Evolutionary conservation across 2,329 filamentous ascomycete genomes (phyloP).

Genomic region (Fusarium decemcellulare): DNA sequence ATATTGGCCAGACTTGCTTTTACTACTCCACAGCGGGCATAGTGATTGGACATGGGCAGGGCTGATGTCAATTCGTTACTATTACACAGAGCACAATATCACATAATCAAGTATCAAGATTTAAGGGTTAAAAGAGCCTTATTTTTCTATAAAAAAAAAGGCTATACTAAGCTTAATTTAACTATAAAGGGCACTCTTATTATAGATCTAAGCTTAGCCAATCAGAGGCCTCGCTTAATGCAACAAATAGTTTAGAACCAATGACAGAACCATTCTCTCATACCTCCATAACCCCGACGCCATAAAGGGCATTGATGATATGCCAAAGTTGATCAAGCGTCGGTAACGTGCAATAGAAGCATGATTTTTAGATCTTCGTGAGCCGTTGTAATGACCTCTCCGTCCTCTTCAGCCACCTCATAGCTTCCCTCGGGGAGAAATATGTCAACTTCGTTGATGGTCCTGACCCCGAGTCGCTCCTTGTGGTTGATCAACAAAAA

Average conservation of each 20-base stretch:
- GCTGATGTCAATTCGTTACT: too few relatives aligned
- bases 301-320: background rate
- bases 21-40: too few relatives aligned
- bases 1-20: too few relatives aligned
- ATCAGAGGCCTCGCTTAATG: too few relatives aligned
- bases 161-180: too few relatives aligned
- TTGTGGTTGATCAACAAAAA: conserved; percentile 26
- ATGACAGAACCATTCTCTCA: background rate
- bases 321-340: background rate
- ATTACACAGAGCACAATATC: too few relatives aligned
- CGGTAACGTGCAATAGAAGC: conserved; percentile 18
- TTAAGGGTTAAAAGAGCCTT: too few relatives aligned
- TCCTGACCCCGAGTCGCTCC: conserved; percentile 6
- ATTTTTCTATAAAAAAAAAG: too few relatives aligned
- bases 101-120: too few relatives aligned
- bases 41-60: too few relatives aligned
- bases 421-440: conserved; percentile 11
- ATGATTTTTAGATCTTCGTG: conserved; percentile 5
- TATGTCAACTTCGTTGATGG: conserved; percentile 22
- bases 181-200: too few relatives aligned
- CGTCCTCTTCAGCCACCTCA: background rate
- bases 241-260: background rate
- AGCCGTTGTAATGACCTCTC: background rate
- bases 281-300: background rate
- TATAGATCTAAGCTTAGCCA: too few relatives aligned